Evolutionary conservation across 148 eudicot genomes (phyloP).

Genomic region (Rhododendron molle): DNA sequence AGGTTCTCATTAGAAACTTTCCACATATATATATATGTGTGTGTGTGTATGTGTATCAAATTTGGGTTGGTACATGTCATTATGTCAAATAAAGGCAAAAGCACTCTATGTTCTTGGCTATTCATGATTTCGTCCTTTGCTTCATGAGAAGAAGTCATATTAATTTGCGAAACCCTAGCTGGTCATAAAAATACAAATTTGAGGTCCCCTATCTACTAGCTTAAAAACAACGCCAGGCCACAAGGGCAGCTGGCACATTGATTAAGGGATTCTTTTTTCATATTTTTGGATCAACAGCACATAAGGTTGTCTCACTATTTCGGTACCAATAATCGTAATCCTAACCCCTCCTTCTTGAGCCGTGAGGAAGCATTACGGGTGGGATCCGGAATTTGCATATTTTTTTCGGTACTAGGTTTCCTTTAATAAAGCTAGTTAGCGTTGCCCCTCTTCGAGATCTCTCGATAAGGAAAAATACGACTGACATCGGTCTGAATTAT

Average conservation of each 20-base stretch:
- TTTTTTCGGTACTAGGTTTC: neutral
- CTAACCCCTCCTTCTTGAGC: conserved; percentile 4
- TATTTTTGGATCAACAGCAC: neutral
- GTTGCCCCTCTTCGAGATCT: neutral
- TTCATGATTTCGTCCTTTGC: too few relatives aligned
- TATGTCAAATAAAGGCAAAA: too few relatives aligned
- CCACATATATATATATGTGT: too few relatives aligned
- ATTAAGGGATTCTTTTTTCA: neutral
- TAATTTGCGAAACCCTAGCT: neutral
- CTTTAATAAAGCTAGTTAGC: neutral
- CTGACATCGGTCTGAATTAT: neutral
- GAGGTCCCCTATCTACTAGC: neutral
- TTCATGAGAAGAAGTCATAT: neutral
- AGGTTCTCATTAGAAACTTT: too few relatives aligned
- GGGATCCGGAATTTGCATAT: neutral
- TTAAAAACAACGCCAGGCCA: neutral
- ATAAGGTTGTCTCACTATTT: neutral
- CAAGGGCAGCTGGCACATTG: neutral
- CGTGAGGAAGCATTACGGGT: neutral
- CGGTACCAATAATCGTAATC: neutral
- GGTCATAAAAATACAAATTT: neutral
- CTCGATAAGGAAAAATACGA: neutral
- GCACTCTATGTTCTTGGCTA: too few relatives aligned
- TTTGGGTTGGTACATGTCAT: neutral
- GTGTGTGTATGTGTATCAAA: neutral